Percentiles rank a stretch among this genome's conserved stretches.
Evolutionary conservation across 805 yeast genomes (phyloP).

Genomic region (Helenozyma baotianmanensis): DNA sequence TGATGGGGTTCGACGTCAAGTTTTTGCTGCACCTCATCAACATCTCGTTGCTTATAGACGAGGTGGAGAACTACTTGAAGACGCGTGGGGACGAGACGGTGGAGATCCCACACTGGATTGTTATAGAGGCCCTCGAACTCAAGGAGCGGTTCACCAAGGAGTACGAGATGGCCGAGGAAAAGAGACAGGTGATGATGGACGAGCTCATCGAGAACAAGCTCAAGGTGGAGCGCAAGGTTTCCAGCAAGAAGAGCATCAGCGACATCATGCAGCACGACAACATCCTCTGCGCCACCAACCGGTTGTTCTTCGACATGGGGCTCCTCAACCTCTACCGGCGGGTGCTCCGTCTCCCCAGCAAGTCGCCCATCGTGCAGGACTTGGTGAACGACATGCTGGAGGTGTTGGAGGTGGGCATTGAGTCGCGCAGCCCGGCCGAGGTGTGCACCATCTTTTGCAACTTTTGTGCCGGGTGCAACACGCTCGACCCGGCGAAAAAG

Average conservation of each 20-base stretch:
- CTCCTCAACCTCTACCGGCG: slow-evolving; percentile 54
- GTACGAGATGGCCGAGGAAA: slow-evolving; percentile 13
- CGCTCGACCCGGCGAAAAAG: slow-evolving; percentile 31
- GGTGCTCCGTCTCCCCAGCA: slow-evolving; percentile 44
- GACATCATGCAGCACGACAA: slow-evolving; percentile 27
- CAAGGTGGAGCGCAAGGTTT: slow-evolving; percentile 1
- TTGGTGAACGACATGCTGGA: slow-evolving; percentile 38
- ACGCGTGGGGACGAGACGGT: slow-evolving; percentile 6
- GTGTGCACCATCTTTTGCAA: slow-evolving; percentile 52
- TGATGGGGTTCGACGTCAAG: slow-evolving; percentile 62
- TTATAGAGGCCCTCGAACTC: slow-evolving; percentile 36
- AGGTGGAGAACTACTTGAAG: slow-evolving; percentile 20
- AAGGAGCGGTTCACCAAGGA: slow-evolving; percentile 9
- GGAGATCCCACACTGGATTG: slow-evolving; percentile 20
- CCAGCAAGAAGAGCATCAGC: slow-evolving; percentile 8
- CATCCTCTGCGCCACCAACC: slow-evolving; percentile 45
- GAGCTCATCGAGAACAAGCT: slow-evolving; percentile 10
- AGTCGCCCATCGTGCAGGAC: slow-evolving; percentile 45
- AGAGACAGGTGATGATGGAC: slow-evolving; percentile 10
- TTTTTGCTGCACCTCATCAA: slow-evolving; percentile 56
- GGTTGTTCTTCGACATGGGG: slow-evolving; percentile 49
- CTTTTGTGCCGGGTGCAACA: slow-evolving; percentile 59
- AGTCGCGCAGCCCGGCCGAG: slow-evolving; percentile 46
- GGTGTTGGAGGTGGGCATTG: slow-evolving; percentile 36
- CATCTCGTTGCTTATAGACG: slow-evolving; percentile 33